Evolutionary conservation across 2,329 filamentous ascomycete species (phyloP), one percentile per base, ranked within the genome.

Genomic region (Aspergillus persii): DNA sequence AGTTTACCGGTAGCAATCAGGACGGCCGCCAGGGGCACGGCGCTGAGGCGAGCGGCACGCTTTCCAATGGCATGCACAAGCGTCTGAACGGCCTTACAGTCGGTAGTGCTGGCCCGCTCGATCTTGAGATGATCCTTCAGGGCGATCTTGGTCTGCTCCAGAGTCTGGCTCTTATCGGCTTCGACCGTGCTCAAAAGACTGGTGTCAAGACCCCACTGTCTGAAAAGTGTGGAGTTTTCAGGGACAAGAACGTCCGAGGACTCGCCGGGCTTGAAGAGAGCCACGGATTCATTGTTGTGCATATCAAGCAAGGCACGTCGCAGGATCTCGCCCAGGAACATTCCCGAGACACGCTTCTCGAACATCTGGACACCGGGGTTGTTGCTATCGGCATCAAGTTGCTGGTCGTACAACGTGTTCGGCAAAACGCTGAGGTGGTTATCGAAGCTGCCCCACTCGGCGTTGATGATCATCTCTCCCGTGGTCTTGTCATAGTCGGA

Each of bases 361-460:
- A 98, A 99, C 91, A 98, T 96, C 74, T 99, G 95, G 62, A 96
- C 87, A 29, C 95, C 95, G 0, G 93, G 94, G 76, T 99, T 98
- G 68, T 91, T 87, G 65, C 89, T 95, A 61, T 89, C 86, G 58
- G 81, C 79, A 76, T 99, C 94, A 27, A 99, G 83, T 58, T 86
- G 83, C 53, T 82, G 79, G 73, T 99, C 95, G 79, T 92, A 98
- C 0, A 86, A 80, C 0, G 94, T 98, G 69, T 87, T 89, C 50
- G 94, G 95, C 46, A 99, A 83, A 23, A 96, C 90, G 67, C 89
- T 91, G 65, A 98, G 86, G 68, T 90, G 86, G 79, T 98, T 98
- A 78, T 99, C 95, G 71, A 99, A 99, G 58, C 92, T 96, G 62
- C 95, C 95, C 95, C 95, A 99, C 79, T 99, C 95, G 0, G 91